Conservation (phyloP, 176 grass and related monocot genomes). For the Pontederia paniculata region DNA sequence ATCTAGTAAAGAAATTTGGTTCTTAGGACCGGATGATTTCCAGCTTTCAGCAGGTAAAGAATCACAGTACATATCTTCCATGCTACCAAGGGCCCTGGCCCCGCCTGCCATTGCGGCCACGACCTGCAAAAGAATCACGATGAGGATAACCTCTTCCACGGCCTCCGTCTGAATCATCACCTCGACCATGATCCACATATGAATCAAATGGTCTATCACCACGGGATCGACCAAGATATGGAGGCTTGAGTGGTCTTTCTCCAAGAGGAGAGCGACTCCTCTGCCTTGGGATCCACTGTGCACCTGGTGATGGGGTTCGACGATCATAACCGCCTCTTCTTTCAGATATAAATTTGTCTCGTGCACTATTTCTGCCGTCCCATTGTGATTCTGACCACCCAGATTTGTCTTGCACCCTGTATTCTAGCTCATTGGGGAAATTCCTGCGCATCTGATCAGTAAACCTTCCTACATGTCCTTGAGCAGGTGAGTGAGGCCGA, state of each 20-base stretch:
- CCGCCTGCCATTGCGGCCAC: slow-evolving; percentile 17
- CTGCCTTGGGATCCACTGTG: slow-evolving; percentile 36
- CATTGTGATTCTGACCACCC: slow-evolving; percentile 36
- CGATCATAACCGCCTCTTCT: slow-evolving; percentile 17
- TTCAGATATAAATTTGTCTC: slow-evolving; percentile 32
- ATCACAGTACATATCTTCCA: too few species aligned
- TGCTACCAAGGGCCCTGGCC: neutral
- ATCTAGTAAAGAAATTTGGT: too few species aligned
- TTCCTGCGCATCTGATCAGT: slow-evolving; percentile 28
- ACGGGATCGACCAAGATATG: slow-evolving; percentile 31
- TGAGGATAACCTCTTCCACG: slow-evolving; percentile 28
- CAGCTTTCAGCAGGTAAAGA: too few species aligned
- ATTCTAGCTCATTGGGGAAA: slow-evolving; percentile 34
- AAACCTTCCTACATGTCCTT: slow-evolving; percentile 25
- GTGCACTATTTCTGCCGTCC: slow-evolving; percentile 23
- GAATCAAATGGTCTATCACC: slow-evolving; percentile 25
- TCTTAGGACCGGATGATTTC: too few species aligned
- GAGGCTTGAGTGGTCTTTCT: slow-evolving; percentile 39
- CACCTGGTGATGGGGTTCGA: slow-evolving; percentile 41
- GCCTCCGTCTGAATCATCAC: slow-evolving; percentile 21
- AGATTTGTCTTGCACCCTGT: slow-evolving; percentile 34
- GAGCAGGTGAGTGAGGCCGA: slow-evolving; percentile 29
- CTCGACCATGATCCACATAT: slow-evolving; percentile 20
- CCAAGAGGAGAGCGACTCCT: slow-evolving; percentile 55
- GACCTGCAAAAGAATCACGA: neutral